phyloP scores from a whole-genome alignment of 2,329 filamentous ascomycete species.

The Sclerotinia minor region DNA sequence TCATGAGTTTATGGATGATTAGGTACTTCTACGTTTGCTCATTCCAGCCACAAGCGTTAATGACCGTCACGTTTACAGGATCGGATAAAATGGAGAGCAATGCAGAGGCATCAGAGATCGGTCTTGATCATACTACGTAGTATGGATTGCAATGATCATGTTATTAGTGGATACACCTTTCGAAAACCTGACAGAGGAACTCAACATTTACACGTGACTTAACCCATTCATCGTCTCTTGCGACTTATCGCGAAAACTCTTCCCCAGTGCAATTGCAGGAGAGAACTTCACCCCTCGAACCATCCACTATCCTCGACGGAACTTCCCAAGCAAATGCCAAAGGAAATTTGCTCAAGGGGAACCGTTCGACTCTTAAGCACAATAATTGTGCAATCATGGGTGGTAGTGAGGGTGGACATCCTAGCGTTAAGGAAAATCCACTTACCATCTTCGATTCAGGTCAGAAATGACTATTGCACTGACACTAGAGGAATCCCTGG shows the following conservation, averaged over 20 bases:
- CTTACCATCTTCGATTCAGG: background rate
- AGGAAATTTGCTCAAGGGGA: too few relatives aligned
- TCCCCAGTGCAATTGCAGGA: background rate
- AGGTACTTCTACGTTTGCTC: constrained; percentile 1
- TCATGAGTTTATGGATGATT: background rate
- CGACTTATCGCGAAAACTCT: background rate
- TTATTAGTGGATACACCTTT: too few relatives aligned
- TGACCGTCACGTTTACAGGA: background rate
- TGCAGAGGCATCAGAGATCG: background rate
- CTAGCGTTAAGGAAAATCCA: constrained; percentile 9
- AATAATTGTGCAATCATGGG: background rate
- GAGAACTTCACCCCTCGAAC: background rate
- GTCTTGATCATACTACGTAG: too few relatives aligned
- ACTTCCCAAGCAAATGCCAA: background rate
- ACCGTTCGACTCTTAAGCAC: background rate
- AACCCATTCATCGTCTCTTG: background rate
- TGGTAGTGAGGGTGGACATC: background rate
- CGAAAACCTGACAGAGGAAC: too few relatives aligned
- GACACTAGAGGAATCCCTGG: background rate
- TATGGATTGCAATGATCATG: background rate
- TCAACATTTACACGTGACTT: background rate
- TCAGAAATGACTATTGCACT: constrained; percentile 1
- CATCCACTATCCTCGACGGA: background rate
- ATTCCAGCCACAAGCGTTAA: constrained; percentile 4
- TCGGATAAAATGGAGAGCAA: background rate